phyloP scores from a whole-genome alignment of 75 land plant genomes.

The Pseudotsuga menziesii region DNA sequence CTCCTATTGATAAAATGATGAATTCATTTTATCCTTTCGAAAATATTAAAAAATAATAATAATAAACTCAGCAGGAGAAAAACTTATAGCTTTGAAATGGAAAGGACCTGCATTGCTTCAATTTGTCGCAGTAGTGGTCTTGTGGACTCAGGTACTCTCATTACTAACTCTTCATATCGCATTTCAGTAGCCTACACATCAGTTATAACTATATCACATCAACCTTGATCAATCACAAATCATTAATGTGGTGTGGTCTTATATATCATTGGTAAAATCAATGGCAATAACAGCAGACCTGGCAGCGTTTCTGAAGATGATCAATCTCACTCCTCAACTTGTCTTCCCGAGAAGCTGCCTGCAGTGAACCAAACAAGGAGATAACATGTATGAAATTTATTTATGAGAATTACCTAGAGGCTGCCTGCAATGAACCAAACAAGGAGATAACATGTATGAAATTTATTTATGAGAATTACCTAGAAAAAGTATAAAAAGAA shows the following conservation, averaged over 20 bases:
- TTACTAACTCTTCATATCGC: slow-evolving; percentile 85
- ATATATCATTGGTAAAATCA: not conserved
- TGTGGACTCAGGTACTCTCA: slow-evolving; percentile 98
- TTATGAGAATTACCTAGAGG: slow-evolving; percentile 17
- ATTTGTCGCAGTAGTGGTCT: slow-evolving; percentile 96
- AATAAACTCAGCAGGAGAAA: no score
- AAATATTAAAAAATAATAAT: no score
- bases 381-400: not conserved
- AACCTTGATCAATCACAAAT: not conserved
- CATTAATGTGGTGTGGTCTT: not conserved
- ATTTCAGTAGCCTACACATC: slow-evolving; percentile 87
- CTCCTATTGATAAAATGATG: no score
- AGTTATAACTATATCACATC: not conserved
- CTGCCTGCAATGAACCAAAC: slow-evolving; percentile 50
- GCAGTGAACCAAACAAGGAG: slow-evolving; percentile 6
- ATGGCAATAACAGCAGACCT: slow-evolving; percentile 36
- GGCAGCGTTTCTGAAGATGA: slow-evolving; percentile 93
- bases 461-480: not conserved
- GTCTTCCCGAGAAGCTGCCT: slow-evolving; percentile 92
- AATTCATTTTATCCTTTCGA: no score
- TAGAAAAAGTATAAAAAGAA: not conserved
- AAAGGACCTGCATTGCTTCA: slow-evolving; percentile 89
- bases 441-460: not conserved
- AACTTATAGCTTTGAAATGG: not conserved
- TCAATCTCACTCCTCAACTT: slow-evolving; percentile 80